Evolutionary conservation across 352 stramenopile species (phyloP).

Genomic region (Pythium oligandrum): DNA sequence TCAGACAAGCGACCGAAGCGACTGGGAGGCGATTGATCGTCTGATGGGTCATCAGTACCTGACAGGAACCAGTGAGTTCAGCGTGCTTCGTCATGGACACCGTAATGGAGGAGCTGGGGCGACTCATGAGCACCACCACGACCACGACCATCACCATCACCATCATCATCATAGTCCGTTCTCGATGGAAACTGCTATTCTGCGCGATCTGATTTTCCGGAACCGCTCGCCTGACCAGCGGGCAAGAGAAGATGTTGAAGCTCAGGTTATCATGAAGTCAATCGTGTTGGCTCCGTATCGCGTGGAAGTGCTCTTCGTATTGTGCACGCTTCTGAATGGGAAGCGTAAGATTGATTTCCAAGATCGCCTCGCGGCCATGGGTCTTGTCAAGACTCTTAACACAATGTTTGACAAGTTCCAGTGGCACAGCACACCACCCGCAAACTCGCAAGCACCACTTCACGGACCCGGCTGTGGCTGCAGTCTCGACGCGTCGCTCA

Average conservation of each 20-base stretch:
- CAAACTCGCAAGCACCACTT: constrained; percentile 46
- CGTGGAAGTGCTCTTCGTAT: constrained; percentile 95
- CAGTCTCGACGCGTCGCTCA: constrained; percentile 91
- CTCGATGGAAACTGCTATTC: constrained; percentile 61
- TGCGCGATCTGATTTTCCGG: constrained; percentile 72
- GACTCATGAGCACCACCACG: not conserved
- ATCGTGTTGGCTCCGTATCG: constrained; percentile 91
- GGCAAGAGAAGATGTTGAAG: constrained; percentile 58
- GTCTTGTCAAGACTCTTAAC: constrained; percentile 88
- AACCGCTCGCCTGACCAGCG: constrained; percentile 49
- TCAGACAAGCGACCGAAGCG: constrained; percentile 62
- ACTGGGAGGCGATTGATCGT: constrained; percentile 72
- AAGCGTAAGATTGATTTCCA: constrained; percentile 93
- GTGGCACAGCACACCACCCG: constrained; percentile 60
- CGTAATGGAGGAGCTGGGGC: not conserved
- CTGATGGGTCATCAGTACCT: constrained; percentile 47
- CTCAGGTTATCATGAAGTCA: constrained; percentile 89
- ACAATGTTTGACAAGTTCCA: constrained; percentile 94
- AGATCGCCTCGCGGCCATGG: constrained; percentile 79
- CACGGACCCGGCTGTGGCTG: constrained; percentile 90
- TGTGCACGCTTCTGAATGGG: constrained; percentile 94
- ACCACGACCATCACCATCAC: constrained; percentile 20
- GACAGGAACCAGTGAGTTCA: constrained; percentile 41
- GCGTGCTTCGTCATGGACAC: constrained; percentile 33
- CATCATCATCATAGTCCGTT: constrained; percentile 37